Evolutionary conservation across 164 flowering plant genomes (phyloP), one percentile per base, ranked within the genome.

Genomic region (Stephania yunnanensis): DNA sequence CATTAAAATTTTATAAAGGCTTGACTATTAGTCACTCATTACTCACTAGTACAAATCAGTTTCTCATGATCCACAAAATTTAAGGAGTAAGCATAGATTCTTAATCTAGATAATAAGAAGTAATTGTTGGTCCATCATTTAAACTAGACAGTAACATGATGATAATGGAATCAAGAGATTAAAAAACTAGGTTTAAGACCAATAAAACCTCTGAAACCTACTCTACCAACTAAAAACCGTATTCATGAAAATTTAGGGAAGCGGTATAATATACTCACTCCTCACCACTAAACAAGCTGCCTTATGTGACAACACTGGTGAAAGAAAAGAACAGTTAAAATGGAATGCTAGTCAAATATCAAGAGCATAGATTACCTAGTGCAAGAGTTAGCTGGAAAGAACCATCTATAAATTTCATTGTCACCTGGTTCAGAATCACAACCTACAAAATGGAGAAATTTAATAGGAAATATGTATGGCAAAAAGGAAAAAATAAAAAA

Each of bases 371-470:
- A 55, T 82, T 87, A 93, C 97, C 99, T 76, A 95, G 83, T 73
- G 99, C 98, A 67, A 95, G 95, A 70, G 91, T 77, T 78, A 95
- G 78, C n/a, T 89, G 97, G 74, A 87, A 89, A 77, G 97, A 87
- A 65, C 98, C 99, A 76, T 90, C 94, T 8, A 79, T 70, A 66
- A 80, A 84, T 87, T 93, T 95, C 11, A 89, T 88, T 4, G 97
- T 89, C 65, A 90, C 97, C 81, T 93, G 99, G 84, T 95, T 95
- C 84, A 92, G 74, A 44, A 91, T 68, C 78, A 93, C 89, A 73
- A 95, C 93, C 98, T 95, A 85, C 79, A 58, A 76, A 71, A 66
- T 48, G 68, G 13, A 52, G 69, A 78, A 6, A 78, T 20, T 19
- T 29, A 52, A 6, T 10, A 68, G 46, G 52, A 30, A 12, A 55